Evolutionary conservation across 495 filamentous ascomycete genomes (phyloP), one percentile per base, ranked within the genome.

Genomic region (Hypoxylon crocopeplum): DNA sequence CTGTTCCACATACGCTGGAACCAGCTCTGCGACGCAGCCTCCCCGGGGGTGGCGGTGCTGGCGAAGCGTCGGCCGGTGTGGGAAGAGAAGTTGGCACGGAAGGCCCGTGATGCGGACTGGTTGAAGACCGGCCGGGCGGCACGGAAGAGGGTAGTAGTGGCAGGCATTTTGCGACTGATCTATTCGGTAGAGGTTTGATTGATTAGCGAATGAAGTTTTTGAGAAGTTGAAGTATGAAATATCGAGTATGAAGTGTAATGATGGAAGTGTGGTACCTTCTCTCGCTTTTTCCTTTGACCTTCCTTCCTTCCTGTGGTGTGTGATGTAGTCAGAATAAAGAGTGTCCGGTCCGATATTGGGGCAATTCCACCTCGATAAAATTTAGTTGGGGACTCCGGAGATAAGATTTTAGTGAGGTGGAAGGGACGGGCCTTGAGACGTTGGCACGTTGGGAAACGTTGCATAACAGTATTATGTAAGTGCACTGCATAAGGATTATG

Each of bases 1-100:
- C 90, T 92, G 74, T 91, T 88, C 89, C 89, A 95, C 73, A 93
- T 78, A 70, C 84, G 84, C 78, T 85, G 82, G 71, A 89, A 79
- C 67, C 77, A 83, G 68, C 75, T 85, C 72, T 86, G 77, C 62
- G 81, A 71, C 13, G 74, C 75, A 13, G 56, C 39, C 16, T 63
- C 64, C 6, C 52, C 54, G 34, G 73, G 70, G 37, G 77, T 67
- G 36, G 83, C 77, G 27, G 86, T 85, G 73, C 82, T 89, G 69
- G 89, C 85, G 69, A 84, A 89, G 44, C 87, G 85, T 66, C 80
- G 82, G 42, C 82, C 77, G 65, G 78, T 74, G 59, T 79, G 75
- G 58, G 74, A 71, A 62, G 82, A 68, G 62, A 80, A 56, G 58
- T 74, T 68, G 67, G 77, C 69, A 72, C 77, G 77, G 81, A 85